Evolutionary conservation across 2,329 filamentous ascomycete species (phyloP), one percentile per base, ranked within the genome.

Genomic region (Alternaria arborescens): DNA sequence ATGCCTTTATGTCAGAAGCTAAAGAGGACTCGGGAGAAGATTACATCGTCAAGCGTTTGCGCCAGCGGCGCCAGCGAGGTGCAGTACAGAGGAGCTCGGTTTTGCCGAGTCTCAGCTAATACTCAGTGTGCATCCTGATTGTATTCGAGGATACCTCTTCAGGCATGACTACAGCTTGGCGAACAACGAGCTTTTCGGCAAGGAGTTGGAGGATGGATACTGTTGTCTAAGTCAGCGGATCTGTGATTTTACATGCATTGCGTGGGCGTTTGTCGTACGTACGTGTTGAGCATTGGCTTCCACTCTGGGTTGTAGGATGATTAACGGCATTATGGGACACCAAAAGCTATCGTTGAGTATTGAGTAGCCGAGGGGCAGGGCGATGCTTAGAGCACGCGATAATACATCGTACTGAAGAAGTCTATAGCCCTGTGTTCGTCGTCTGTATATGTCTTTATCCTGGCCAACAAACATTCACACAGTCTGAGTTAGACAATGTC

Each of bases 211-310:
- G 41, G 20, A 14, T 18, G 18, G 8, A 22, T n/a, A 22, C n/a
- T 14, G 16, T 18, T 43, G 20, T 28, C 22, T 16, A 10, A 22
- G 54, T 24, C 16, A 26, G 50, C 24, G n/a, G 16, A n/a, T 46
- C 18, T 26, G 32, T 22, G 41, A 14, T n/a, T 47, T 22, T 36
- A 24, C 32, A 50, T 52, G 56, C 60, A 60, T 62, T 60, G 60
- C 60, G 56, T 52, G 22, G 60, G 55, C 56, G 60, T 60, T 51
- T 24, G 16, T 43, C 41, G 18, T 34, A 32, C 18, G 18, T 16
- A 11, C 0, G 12, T 16, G 32, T 36, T 36, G 20, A 47, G 20
- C 46, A 36, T 50, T 50, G 46, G 30, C 46, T 50, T 58, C 8
- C 30, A 41, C 36, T 30, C 1, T 12, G 34, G 55, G 18, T 28